Evolutionary conservation across 192 early-diverging fungal genomes (phyloP).

Genomic region (Coemansia sp.): DNA sequence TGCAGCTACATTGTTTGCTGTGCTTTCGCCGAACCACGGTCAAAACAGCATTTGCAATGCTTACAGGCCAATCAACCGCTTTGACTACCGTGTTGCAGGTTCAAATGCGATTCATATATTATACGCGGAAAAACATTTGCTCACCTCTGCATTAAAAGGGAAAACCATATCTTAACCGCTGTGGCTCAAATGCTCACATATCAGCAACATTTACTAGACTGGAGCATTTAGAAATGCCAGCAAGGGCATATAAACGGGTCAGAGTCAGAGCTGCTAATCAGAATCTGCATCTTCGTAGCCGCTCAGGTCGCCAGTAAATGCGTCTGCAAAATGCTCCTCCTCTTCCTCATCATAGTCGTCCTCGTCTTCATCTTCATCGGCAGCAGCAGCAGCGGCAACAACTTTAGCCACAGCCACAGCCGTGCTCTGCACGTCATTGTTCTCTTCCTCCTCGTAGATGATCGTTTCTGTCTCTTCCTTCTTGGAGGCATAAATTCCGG

Average conservation of each 20-base stretch:
- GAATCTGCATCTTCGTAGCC: constrained; percentile 22
- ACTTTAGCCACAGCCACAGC: constrained; percentile 31
- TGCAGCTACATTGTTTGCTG: too few species aligned
- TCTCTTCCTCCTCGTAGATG: constrained; percentile 44
- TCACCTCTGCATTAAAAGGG: too few species aligned
- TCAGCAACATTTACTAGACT: too few species aligned
- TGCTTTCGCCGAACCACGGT: too few species aligned
- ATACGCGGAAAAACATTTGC: too few species aligned
- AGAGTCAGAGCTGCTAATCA: background rate
- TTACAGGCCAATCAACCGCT: too few species aligned
- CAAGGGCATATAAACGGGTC: background rate
- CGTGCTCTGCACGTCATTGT: constrained; percentile 55
- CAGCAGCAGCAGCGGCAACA: constrained; percentile 28
- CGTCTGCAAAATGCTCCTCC: constrained; percentile 15
- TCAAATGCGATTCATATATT: too few species aligned
- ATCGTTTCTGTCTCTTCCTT: constrained; percentile 21
- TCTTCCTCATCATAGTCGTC: constrained; percentile 47
- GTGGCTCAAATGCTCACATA: too few species aligned
- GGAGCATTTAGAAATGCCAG: background rate
- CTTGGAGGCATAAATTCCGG: constrained; percentile 14
- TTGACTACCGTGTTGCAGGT: too few species aligned
- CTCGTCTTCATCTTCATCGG: constrained; percentile 51
- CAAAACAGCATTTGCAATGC: too few species aligned
- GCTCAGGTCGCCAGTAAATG: constrained; percentile 9
- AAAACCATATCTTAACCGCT: too few species aligned